Base-by-base conservation (phyloP, 306 rosid genomes). In the Abrus pulchellus region DNA sequence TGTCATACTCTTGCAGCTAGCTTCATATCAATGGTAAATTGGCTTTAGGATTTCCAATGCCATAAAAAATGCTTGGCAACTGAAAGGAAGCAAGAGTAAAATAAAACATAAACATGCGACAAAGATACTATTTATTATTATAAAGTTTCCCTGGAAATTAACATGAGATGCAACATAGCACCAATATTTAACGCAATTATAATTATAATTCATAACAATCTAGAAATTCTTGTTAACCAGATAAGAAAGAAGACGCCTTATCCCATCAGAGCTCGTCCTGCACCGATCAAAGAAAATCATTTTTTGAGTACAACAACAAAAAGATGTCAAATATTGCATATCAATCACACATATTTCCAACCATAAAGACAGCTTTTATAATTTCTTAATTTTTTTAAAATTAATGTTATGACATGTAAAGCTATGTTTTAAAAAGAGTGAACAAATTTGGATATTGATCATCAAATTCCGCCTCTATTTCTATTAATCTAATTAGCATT, bases 201-300 rank as follows among this genome's bases (percentile, higher is more conserved):
- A 38, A 49, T 67, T 20, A 2, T 4, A 20, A 20, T 20, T 20
- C 28, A 43, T 41, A 84, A 79, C 62, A 54, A 34, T 14, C 33
- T 7, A 20, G 38, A 71, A 61, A 68, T 34, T 47, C 30, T 70
- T 74, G 69, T 75, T 75, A 74, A 44, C 50, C 29, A 30, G 61
- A 62, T 65, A 8, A 61, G 28, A 74, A 34, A 47, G 45, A 73
- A 36, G 30, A 14, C 12, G 27, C 69, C 33, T 36, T 3, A 47
- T 47, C 43, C 77, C 81, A 62, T 92, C 88, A 92, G 30, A 92
- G 91, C 86, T 92, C 97, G 72, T 92, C 97, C 97, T 92, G 97
- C 87, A 88, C 20, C 20, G 5, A 82, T 82, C 77, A 84, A 76
- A 84, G 13, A 60, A 61, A 76, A 9, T 62, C 60, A 49, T 32